A percentile compares a stretch with the other conserved stretches of the same genome.
phyloP scores from a whole-genome alignment of 345 rosid species.

The Orychophragmus violaceus region DNA sequence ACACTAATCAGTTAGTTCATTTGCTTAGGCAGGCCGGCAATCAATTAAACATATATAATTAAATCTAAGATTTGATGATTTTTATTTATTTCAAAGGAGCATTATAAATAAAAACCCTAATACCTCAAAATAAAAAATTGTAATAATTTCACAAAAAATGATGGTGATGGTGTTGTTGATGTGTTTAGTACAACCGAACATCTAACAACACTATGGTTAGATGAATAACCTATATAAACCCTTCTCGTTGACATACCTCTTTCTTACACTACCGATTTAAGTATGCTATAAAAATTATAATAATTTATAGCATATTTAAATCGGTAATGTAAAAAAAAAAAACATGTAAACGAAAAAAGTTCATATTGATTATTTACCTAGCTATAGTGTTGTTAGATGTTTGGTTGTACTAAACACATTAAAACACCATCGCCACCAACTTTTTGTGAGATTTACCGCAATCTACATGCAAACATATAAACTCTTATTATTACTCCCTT shows the following conservation, averaged over 20 bases:
- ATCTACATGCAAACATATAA: background rate
- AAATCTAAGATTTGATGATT: background rate
- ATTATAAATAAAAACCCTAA: background rate
- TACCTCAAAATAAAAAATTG: too few relatives aligned
- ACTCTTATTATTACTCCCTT: background rate
- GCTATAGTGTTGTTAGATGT: conserved; percentile 19
- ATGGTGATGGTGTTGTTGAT: background rate
- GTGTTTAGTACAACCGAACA: conserved; percentile 25
- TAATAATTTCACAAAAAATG: background rate
- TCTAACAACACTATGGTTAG: conserved; percentile 20
- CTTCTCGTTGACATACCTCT: conserved; percentile 2
- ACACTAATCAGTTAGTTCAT: background rate
- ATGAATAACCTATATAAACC: conserved; percentile 13
- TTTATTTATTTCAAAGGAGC: background rate
- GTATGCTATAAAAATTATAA: background rate
- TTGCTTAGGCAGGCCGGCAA: background rate
- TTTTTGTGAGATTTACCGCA: background rate
- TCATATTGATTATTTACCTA: conserved; percentile 20
- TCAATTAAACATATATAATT: background rate
- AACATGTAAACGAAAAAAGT: background rate
- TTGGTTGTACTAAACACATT: conserved; percentile 21
- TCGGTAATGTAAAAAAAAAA: background rate
- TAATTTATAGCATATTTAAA: background rate
- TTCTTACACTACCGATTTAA: background rate
- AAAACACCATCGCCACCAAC: background rate